Conservation (phyloP, 352 stramenopile species). For the Phytophthora crassamura region DNA sequence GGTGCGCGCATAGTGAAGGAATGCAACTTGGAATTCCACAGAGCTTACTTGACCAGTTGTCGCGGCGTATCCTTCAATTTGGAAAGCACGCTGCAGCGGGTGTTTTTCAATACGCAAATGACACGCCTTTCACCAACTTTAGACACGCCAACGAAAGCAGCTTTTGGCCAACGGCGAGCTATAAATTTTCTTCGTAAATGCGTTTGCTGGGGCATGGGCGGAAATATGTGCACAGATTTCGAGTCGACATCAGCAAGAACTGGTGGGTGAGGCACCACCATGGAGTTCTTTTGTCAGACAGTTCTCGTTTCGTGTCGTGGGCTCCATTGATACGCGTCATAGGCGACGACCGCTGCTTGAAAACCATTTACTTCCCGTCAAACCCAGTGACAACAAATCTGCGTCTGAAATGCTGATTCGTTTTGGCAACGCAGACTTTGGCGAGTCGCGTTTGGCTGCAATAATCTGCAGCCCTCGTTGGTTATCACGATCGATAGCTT, state of each 20-base stretch:
- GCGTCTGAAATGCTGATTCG: conserved; percentile 29
- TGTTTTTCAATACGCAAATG: conserved; percentile 36
- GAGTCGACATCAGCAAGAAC: background rate
- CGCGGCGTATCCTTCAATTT: conserved; percentile 35
- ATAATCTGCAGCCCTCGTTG: background rate
- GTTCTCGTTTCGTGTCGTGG: background rate
- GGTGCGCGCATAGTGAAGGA: conserved; percentile 2
- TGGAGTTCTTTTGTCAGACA: conserved; percentile 1
- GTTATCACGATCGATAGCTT: conserved; percentile 8
- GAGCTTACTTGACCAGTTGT: background rate
- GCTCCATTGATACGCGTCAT: background rate
- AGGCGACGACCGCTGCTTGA: conserved; percentile 28
- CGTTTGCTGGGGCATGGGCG: background rate
- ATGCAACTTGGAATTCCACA: background rate
- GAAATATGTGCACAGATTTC: background rate
- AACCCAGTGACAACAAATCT: conserved; percentile 39
- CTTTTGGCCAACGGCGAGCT: conserved; percentile 21
- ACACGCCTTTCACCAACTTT: conserved; percentile 17
- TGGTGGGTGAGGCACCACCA: conserved; percentile 8
- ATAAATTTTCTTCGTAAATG: conserved; percentile 7
- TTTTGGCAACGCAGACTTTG: background rate
- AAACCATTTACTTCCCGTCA: conserved; percentile 53
- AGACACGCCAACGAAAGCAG: conserved; percentile 22
- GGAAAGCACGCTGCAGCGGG: conserved; percentile 23
- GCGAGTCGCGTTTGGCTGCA: background rate